phyloP scores from a whole-genome alignment of 2,329 filamentous ascomycete species.

The Xylariomycetidae sp. region DNA sequence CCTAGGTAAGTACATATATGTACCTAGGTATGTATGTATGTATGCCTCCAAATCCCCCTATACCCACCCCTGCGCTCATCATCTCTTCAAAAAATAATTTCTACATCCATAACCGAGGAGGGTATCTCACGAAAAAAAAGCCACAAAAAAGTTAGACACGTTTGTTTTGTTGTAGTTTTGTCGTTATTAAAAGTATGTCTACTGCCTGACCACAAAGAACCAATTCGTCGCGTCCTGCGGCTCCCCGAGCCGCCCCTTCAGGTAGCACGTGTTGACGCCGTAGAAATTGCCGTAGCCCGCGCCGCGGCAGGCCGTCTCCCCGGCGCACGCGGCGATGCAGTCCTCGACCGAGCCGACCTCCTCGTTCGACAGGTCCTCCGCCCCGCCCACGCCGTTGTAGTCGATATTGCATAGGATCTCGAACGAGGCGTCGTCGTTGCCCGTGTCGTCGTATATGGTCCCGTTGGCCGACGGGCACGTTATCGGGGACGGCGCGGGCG shows the following conservation, averaged over 20 bases:
- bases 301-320: conserved; percentile 23
- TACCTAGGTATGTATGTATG: too few relatives aligned
- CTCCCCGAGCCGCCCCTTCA: conserved; percentile 28
- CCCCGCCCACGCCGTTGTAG: conserved; percentile 26
- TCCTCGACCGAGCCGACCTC: conserved; percentile 22
- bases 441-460: conserved; percentile 26
- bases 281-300: conserved; percentile 31
- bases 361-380: conserved; percentile 22
- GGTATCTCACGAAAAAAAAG: too few relatives aligned
- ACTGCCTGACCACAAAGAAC: conserved; percentile 29
- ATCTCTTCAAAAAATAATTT: too few relatives aligned
- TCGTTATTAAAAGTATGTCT: too few relatives aligned
- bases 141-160: too few relatives aligned
- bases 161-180: too few relatives aligned
- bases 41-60: too few relatives aligned
- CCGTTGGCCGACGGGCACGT: conserved; percentile 29
- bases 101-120: too few relatives aligned
- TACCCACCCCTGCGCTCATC: too few relatives aligned
- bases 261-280: conserved; percentile 26
- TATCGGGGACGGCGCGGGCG: conserved; percentile 10
- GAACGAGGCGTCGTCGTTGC: conserved; percentile 18
- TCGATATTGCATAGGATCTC: conserved; percentile 31
- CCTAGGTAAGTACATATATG: too few relatives aligned
- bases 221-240: conserved; percentile 22
- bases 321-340: conserved; percentile 29